Evolutionary conservation across 768 basidiomycete species (phyloP).

Genomic region (Panaeolus papilionaceus): DNA sequence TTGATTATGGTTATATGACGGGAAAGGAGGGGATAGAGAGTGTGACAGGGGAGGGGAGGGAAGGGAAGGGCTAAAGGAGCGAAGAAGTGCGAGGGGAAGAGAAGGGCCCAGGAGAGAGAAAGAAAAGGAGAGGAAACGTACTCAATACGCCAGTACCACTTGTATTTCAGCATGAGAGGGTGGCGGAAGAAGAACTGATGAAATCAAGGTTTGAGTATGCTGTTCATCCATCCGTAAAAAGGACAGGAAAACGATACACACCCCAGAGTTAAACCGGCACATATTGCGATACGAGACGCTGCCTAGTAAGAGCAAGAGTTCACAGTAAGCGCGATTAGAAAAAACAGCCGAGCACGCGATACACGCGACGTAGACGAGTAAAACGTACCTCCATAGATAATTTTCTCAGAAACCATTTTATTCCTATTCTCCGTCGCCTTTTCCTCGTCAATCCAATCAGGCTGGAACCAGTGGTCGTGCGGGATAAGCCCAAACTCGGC

Average conservation of each 20-base stretch:
- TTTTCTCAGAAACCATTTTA: slow-evolving; percentile 58
- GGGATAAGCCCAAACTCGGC: slow-evolving; percentile 68
- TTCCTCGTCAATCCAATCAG: slow-evolving; percentile 75
- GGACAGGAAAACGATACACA: slow-evolving; percentile 32
- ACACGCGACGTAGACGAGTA: not conserved
- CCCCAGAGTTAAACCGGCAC: slow-evolving; percentile 73
- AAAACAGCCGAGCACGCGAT: not conserved
- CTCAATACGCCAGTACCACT: slow-evolving; percentile 87
- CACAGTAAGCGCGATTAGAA: too few species aligned
- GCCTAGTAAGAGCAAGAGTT: slow-evolving; percentile 19
- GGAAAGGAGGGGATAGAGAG: slow-evolving; percentile 18
- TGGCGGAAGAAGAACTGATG: slow-evolving; percentile 74
- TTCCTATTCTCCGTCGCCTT: slow-evolving; percentile 62
- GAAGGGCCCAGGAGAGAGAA: not conserved
- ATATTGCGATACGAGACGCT: slow-evolving; percentile 59
- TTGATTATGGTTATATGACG: not conserved
- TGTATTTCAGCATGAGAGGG: slow-evolving; percentile 65
- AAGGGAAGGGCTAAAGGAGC: not conserved
- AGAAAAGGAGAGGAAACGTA: slow-evolving; percentile 36
- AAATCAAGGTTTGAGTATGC: not conserved
- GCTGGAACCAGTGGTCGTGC: slow-evolving; percentile 74
- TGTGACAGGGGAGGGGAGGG: slow-evolving; percentile 25
- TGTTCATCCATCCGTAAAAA: not conserved
- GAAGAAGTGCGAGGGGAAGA: too few species aligned
- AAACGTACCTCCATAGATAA: slow-evolving; percentile 44